Evolutionary conservation across 2,329 filamentous ascomycete genomes (phyloP).

Genomic region (Xylaria sp.): DNA sequence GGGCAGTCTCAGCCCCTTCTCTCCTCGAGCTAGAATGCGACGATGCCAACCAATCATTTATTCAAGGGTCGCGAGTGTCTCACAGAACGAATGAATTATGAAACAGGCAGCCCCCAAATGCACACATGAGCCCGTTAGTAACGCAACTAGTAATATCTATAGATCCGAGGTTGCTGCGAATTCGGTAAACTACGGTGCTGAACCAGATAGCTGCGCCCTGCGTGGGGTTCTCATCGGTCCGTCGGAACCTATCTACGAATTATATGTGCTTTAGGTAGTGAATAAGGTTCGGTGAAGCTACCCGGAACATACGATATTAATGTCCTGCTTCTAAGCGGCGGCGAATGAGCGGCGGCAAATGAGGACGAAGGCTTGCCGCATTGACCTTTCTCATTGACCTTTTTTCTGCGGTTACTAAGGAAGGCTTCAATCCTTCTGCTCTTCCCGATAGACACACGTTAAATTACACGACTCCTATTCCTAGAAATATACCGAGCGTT

Average conservation of each 20-base stretch:
- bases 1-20: conserved; percentile 1
- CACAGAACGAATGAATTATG: neutral
- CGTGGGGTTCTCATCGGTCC: conserved; percentile 14
- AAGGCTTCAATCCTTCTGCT: neutral
- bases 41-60: neutral
- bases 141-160: neutral
- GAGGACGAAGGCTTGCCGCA: neutral
- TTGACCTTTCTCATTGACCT: neutral
- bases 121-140: neutral
- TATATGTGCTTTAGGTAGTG: neutral
- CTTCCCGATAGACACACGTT: neutral
- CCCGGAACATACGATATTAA: neutral
- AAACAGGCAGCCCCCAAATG: conserved; percentile 23
- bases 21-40: neutral
- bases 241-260: neutral
- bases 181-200: neutral
- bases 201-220: conserved; percentile 5
- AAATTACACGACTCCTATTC: conserved; percentile 12
- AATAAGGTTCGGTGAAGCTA: conserved; percentile 17
- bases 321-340: neutral
- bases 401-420: neutral
- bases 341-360: conserved; percentile 21
- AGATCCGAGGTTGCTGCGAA: neutral
- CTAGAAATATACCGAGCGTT: neutral
- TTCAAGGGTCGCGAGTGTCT: neutral